Evolutionary conservation across 257 asterid genomes (phyloP), one percentile per base, ranked within the genome.

Genomic region (Lantana camara): DNA sequence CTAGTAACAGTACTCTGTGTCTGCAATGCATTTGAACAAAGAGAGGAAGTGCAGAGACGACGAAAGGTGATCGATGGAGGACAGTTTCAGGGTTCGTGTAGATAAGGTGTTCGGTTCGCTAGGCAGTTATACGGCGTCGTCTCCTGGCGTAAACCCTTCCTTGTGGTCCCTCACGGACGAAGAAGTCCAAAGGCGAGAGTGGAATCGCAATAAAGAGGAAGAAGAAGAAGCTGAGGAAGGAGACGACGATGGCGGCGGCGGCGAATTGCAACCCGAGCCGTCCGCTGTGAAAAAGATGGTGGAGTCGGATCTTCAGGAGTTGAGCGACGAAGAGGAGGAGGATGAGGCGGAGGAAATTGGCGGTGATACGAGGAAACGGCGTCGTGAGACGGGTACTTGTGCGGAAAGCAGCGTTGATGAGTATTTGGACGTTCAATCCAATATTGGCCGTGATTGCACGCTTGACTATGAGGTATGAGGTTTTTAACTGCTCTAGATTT

Each of bases 391-490:
- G 59, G 47, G 15, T 29, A 41, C 17, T 20, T 15, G 45, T 46
- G 61, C 35, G 29, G 74, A 63, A 34, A 19, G 40, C 5, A 54
- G 57, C 27, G 66, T 14, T 5, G 90, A 75, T 13, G 86, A 82
- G 5, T 77, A 69, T 59, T 70, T 76, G 73, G 86, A 89, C 27
- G 82, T 89, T 57, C 83, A 69, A 20, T 73, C 97, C 66, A 81
- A 76, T 23, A 85, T 92, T 63, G 97, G 98, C 60, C 91, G 83
- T 41, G 97, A 92, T 68, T 83, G 84, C 79, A 83, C 97, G 47
- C 93, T 92, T 60, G 98, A 92, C 64, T 71, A 57, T 61, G 97
- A 92, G 96, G 98, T 92, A 49, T n/a, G 14, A 30, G 5, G 9
- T 57, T 70, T 35, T 38, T 27, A 17, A 14, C 47, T 24, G 27